Evolutionary conservation across 257 asterid species (phyloP).

Genomic region (Salvia miltiorrhiza): DNA sequence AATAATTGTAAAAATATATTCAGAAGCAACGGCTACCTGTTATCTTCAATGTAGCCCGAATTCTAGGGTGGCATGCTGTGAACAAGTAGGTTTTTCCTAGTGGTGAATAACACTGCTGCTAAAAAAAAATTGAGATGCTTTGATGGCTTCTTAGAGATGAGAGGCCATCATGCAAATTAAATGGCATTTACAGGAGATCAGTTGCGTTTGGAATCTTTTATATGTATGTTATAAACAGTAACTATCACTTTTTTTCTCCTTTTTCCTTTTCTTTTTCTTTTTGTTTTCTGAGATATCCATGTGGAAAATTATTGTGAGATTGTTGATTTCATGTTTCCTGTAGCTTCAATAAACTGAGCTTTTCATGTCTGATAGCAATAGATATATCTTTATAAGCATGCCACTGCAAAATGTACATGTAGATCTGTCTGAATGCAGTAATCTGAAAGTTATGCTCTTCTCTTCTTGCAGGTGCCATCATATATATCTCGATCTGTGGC

Average conservation of each 20-base stretch:
- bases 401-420: not conserved
- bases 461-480: conserved; percentile 77
- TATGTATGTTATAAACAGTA: not conserved
- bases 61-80: not conserved
- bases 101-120: too few relatives aligned
- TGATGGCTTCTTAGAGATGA: too few relatives aligned
- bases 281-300: not conserved
- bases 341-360: not conserved
- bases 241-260: not conserved
- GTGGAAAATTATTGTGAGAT: not conserved
- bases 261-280: not conserved
- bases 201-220: not conserved
- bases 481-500: conserved; percentile 99
- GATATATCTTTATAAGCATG: not conserved
- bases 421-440: conserved; percentile 5
- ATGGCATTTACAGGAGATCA: not conserved
- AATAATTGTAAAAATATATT: not conserved
- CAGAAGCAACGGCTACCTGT: not conserved
- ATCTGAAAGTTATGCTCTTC: conserved; percentile 8
- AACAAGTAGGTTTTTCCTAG: too few relatives aligned
- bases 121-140: too few relatives aligned
- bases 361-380: not conserved
- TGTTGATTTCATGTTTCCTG: not conserved
- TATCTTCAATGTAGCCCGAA: not conserved
- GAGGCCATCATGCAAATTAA: not conserved